phyloP scores from a whole-genome alignment of 192 early-diverging fungal genomes.

The Backusella liffmaniae region DNA sequence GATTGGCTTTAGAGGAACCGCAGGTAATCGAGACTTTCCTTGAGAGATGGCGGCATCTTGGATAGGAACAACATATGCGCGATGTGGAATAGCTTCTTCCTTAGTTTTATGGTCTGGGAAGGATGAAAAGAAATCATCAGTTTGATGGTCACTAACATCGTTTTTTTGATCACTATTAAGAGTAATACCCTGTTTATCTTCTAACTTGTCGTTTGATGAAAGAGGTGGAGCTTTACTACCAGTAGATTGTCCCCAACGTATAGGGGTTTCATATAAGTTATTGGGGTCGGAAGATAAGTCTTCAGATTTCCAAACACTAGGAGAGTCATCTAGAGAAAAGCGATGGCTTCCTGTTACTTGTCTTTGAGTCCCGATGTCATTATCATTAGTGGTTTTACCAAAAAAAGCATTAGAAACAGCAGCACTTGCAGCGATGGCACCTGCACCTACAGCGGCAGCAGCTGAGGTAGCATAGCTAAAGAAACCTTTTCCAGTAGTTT shows the following conservation, averaged over 20 bases:
- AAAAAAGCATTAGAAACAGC: not conserved
- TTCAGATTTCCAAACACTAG: conserved; percentile 2
- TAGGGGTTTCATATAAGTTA: not conserved
- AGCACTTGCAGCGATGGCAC: not conserved
- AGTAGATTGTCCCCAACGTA: not conserved
- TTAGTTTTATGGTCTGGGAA: not conserved
- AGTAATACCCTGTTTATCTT: not conserved
- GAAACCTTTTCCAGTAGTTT: not conserved
- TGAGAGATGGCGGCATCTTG: not conserved
- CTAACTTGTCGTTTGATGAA: not conserved
- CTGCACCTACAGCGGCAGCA: conserved; percentile 10
- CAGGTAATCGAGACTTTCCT: not conserved
- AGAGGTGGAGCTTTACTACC: not conserved
- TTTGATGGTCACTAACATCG: not conserved
- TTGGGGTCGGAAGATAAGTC: not conserved
- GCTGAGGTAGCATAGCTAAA: not conserved
- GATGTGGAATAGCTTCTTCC: not conserved
- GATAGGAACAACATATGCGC: not conserved
- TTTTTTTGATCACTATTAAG: not conserved
- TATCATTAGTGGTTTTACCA: not conserved
- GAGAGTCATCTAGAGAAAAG: not conserved
- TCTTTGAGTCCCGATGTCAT: not conserved
- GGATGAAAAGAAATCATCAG: not conserved
- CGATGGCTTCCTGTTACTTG: not conserved
- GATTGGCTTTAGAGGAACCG: not conserved